Percentiles rank a stretch among this genome's conserved stretches.
Conservation (phyloP, 805 yeast species). For the Candida golubevii region DNA sequence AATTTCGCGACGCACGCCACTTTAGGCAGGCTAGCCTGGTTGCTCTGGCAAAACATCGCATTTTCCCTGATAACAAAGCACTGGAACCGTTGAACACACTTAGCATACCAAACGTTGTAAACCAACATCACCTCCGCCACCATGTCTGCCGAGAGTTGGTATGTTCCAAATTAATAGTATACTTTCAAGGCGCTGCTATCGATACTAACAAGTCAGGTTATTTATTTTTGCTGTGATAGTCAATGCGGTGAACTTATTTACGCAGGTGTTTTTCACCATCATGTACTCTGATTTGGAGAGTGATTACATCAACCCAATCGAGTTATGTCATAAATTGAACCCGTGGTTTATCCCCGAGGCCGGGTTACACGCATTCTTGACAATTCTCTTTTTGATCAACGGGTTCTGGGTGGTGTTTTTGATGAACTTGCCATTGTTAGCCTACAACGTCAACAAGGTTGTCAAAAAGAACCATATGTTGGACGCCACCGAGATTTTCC, state of each 20-base stretch:
- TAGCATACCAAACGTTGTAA: too few species aligned
- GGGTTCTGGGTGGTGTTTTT: constrained; percentile 92
- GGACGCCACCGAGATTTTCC: constrained; percentile 96
- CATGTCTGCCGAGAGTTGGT: constrained; percentile 30
- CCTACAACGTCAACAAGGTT: constrained; percentile 78
- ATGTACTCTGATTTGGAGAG: constrained; percentile 93
- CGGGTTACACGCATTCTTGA: constrained; percentile 66
- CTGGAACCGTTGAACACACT: too few species aligned
- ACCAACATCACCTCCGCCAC: neutral
- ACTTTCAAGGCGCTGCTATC: neutral
- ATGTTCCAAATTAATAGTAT: constrained; percentile 9
- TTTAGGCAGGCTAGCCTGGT: constrained; percentile 6
- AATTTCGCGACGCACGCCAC: constrained; percentile 4
- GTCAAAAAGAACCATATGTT: constrained; percentile 75
- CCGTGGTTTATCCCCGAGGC: constrained; percentile 90
- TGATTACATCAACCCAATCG: constrained; percentile 96
- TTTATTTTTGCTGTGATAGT: constrained; percentile 75
- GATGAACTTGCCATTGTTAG: constrained; percentile 76
- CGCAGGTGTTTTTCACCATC: constrained; percentile 92
- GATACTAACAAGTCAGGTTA: constrained; percentile 33
- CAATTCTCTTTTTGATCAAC: constrained; percentile 68
- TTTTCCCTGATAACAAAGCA: constrained; percentile 3
- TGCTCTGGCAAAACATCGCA: constrained; percentile 3
- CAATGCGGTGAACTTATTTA: constrained; percentile 83
- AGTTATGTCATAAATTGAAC: constrained; percentile 89